Evolutionary conservation across 768 basidiomycete genomes (phyloP), one percentile per base, ranked within the genome.

Genomic region (Lentinula detonsa): DNA sequence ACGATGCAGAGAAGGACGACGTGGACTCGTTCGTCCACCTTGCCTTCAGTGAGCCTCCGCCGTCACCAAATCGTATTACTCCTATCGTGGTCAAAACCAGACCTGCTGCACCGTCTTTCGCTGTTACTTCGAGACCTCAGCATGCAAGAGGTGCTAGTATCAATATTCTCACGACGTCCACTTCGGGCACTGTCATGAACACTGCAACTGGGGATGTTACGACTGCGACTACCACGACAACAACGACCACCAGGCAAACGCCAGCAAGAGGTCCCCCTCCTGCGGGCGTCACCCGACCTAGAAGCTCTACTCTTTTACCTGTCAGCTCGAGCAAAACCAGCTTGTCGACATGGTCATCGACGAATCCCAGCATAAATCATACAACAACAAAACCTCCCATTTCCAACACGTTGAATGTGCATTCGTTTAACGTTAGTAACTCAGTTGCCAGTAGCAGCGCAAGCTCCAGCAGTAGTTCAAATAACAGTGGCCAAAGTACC

Each of bases 21-120:
- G 67, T 63, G 33, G 63, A 62, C 39, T 68, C 67, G 48, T 31
- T 57, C 28, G 56, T 57, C 28, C 56, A 6, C 16, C 42, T 57
- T 39, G 58, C 45, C 10, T 49, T 50, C 28, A 46, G 33, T 57
- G 59, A 60, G 34, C 51, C 33, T 61, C 52, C 61, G n/a, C 54
- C 61, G 4, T 59, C 53, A 21, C 55, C 61, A 37, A 18, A 33
- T 28, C 40, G 53, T 10, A 74, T 83, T 56, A 76, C 81, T 18
- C 86, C 86, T 8, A 86, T 85, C 52, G 80, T 80, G 23, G 86
- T 87, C 63, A 83, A 81, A 63, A 75, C 79, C 66, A 78, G 84
- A 35, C 72, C 80, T 51, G 81, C 85, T 4, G 78, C 78, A 9
- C 79, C 83, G 6, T 75, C 84, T 31, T 87, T 87, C 66, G 83